Base-by-base conservation (phyloP, 2,329 filamentous ascomycete genomes). In the Cordyceps cateniannulata region DNA sequence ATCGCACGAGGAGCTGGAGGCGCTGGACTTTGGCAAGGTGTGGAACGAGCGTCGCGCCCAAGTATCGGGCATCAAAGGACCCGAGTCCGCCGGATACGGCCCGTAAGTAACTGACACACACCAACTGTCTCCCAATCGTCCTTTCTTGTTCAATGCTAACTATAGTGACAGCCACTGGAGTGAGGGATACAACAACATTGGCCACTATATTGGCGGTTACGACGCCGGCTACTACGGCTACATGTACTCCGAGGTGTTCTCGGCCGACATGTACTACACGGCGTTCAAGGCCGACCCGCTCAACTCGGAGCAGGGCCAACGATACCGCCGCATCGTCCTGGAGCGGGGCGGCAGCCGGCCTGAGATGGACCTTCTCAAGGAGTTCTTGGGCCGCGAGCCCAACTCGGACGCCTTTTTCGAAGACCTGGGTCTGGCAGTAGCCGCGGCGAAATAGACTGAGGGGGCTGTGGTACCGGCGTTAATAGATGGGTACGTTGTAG, bases 211-310 rank as follows among this genome's bases (percentile, higher is more conserved):
- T 63, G 89, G 89, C 57, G 90, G 90, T 1, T 95, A 95, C 69
- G 90, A 93, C 72, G 90, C 90, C 32, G 89, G 90, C 44, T 93
- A 93, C 50, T 60, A 60, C 22, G 50, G 58, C 49, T 60, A 60
- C 50, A 45, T 60, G 49, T 88, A 84, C 64, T 91, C 87, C 1
- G 84, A 91, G 72, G 91, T 95, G 22, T 95, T 93, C 76, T 90
- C 86, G 25, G 83, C 88, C 27, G 90, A 96, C 73, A 93, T 96
- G 89, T 96, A 93, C 79, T 86, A 90, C 75, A 83, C 82, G 0
- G 86, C 89, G 51, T 95, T 95, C 77, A 87, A 88, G 77, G 79
- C 83, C 66, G 81, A 93, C 70, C 90, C 90, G 0, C 92, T 93
- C 89, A 84, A 92, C 71, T 81, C 80, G 32, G 83, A 82, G 65